A percentile compares a stretch with the other conserved stretches of the same genome.
These are phyloP conservation scores for Hippophae gyantsensis DNA, from an alignment of 306 rosid genomes.

Conservation along the genomic window DNA sequence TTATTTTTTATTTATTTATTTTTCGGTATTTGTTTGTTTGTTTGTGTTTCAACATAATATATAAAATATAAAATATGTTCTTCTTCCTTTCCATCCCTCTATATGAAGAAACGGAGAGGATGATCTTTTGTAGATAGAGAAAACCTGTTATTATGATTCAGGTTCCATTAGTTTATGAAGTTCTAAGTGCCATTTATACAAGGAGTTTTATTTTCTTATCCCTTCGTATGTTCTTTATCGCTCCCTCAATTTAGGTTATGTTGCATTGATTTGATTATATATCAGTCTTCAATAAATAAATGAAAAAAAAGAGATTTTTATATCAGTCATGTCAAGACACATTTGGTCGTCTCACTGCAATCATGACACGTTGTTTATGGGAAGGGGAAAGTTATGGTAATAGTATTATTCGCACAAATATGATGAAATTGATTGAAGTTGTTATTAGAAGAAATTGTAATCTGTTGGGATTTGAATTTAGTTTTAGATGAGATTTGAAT, in stretches of 20 bases:
- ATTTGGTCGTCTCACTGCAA: too few species aligned
- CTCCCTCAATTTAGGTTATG: not conserved
- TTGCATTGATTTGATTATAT: not conserved
- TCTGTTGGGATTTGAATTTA: too few species aligned
- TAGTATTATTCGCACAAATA: too few species aligned
- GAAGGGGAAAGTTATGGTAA: too few species aligned
- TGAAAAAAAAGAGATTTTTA: too few species aligned
- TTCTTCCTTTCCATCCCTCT: conserved; percentile 39
- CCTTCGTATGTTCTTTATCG: not conserved
- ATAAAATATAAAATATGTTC: conserved; percentile 53
- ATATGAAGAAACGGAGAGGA: conserved; percentile 34
- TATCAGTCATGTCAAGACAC: too few species aligned
- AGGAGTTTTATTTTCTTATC: not conserved
- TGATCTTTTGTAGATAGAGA: conserved; percentile 62
- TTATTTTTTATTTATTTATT: conserved; percentile 14
- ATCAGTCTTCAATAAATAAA: too few species aligned
- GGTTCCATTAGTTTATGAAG: conserved; percentile 14
- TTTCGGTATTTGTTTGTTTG: conserved; percentile 15
- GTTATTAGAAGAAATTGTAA: too few species aligned
- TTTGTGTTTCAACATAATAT: conserved; percentile 58
- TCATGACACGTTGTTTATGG: too few species aligned
- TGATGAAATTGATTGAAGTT: too few species aligned
- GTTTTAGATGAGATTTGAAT: too few species aligned
- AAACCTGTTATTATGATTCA: conserved; percentile 9
- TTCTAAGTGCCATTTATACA: not conserved